These are phyloP conservation scores for Obba rivulosa DNA, from an alignment of 768 basidiomycete species.

Conservation along the genomic window DNA sequence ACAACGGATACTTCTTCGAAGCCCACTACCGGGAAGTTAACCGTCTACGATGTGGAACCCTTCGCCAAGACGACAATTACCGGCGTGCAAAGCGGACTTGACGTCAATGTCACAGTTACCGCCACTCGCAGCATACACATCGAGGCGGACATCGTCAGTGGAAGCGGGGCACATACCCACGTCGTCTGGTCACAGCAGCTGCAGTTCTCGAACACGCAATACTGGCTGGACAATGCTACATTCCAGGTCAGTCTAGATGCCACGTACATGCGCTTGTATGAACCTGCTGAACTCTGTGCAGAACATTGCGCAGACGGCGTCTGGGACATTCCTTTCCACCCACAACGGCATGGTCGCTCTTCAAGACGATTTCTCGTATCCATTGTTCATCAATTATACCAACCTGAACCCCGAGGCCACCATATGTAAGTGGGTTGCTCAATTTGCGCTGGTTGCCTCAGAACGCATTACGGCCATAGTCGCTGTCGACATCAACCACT, in stretches of 20 bases:
- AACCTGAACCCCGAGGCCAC: conserved; percentile 26
- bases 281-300: conserved; percentile 12
- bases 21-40: conserved; percentile 68
- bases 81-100: conserved; percentile 34
- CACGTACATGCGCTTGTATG: too few species aligned
- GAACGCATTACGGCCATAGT: conserved; percentile 28
- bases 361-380: conserved; percentile 52
- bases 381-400: conserved; percentile 39
- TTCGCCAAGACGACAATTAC: conserved; percentile 51
- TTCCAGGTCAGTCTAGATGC: conserved; percentile 30
- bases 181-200: conserved; percentile 60
- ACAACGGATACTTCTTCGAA: conserved; percentile 55
- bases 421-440: conserved; percentile 25
- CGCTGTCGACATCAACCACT: conserved; percentile 56
- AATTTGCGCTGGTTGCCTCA: conserved; percentile 29
- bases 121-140: conserved; percentile 55
- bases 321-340: conserved; percentile 40
- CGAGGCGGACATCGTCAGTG: conserved; percentile 54
- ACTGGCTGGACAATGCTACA: conserved; percentile 43
- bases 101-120: conserved; percentile 56
- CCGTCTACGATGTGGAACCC: conserved; percentile 47
- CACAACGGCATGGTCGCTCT: conserved; percentile 42
- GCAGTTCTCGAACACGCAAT: conserved; percentile 57
- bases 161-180: conserved; percentile 50
- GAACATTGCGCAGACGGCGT: conserved; percentile 47